These are phyloP conservation scores for Stentor roeselii DNA, from an alignment of 73 alveolate species.

Conservation along the genomic window DNA sequence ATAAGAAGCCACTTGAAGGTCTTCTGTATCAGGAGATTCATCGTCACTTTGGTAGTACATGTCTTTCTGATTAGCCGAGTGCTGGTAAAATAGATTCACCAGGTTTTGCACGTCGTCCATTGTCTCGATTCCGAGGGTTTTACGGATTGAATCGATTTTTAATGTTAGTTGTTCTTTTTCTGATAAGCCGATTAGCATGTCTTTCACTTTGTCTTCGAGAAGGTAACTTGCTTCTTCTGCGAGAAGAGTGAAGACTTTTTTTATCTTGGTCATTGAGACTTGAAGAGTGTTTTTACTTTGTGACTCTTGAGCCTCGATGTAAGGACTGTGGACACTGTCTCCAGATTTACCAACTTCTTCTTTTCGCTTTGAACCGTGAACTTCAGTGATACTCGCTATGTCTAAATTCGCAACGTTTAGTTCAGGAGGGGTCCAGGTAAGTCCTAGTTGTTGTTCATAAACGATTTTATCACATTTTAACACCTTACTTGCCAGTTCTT, in stretches of 20 bases:
- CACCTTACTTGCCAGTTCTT: conserved; percentile 70
- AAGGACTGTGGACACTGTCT: background rate
- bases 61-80: conserved; percentile 6
- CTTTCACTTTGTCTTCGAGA: conserved; percentile 77
- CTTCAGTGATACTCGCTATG: conserved; percentile 11
- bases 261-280: conserved; percentile 57
- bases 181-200: conserved; percentile 46
- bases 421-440: conserved; percentile 77
- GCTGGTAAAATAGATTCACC: conserved; percentile 36
- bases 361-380: conserved; percentile 16
- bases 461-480: conserved; percentile 78
- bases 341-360: background rate
- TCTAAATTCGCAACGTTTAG: background rate
- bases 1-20: conserved; percentile 44
- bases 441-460: conserved; percentile 80
- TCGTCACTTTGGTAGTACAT: conserved; percentile 26
- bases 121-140: conserved; percentile 72
- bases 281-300: conserved; percentile 16
- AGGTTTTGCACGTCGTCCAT: conserved; percentile 73
- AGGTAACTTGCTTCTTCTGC: conserved; percentile 70
- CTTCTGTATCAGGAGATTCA: conserved; percentile 29
- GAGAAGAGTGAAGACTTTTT: conserved; percentile 64
- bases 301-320: background rate
- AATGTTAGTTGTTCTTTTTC: conserved; percentile 53
- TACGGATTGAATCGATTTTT: conserved; percentile 66